Conservation (phyloP, 1,284 basidiomycete genomes). For the Cutaneotrichosporon daszewskae region DNA sequence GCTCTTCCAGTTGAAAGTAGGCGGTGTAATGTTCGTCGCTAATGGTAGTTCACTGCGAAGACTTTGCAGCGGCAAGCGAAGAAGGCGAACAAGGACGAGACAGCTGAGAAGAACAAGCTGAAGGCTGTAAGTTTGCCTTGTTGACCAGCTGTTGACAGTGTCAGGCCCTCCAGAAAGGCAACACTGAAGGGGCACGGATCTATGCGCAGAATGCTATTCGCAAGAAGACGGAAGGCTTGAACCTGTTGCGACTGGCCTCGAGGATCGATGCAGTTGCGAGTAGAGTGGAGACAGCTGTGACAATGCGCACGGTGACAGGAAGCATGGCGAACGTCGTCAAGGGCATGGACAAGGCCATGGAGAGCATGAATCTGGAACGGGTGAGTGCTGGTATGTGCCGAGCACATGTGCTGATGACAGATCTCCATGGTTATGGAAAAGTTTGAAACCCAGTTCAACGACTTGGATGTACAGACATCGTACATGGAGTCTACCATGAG, state of each 20-base stretch:
- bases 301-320: constrained; percentile 81
- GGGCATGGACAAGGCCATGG: constrained; percentile 99
- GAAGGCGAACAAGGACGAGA: constrained; percentile 92
- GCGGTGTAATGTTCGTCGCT: constrained; percentile 3
- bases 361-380: constrained; percentile 95
- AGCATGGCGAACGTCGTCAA: constrained; percentile 95
- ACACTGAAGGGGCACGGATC: constrained; percentile 96
- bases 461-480: constrained; percentile 95
- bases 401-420: constrained; percentile 52
- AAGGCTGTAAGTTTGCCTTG: constrained; percentile 64
- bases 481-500: constrained; percentile 98
- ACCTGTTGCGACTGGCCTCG: constrained; percentile 77
- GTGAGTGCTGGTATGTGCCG: constrained; percentile 51
- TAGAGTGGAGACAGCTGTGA: constrained; percentile 97
- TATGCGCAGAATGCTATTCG: constrained; percentile 98
- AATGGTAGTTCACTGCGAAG: constrained; percentile 89
- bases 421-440: constrained; percentile 99
- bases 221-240: constrained; percentile 94
- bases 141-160: not conserved
- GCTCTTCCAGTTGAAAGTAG: constrained; percentile 88
- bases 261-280: constrained; percentile 95
- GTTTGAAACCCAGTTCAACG: constrained; percentile 93
- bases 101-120: constrained; percentile 71
- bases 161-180: constrained; percentile 93
- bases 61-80: constrained; percentile 83